phyloP scores from a whole-genome alignment of 768 basidiomycete species.

The Russula sp. region DNA sequence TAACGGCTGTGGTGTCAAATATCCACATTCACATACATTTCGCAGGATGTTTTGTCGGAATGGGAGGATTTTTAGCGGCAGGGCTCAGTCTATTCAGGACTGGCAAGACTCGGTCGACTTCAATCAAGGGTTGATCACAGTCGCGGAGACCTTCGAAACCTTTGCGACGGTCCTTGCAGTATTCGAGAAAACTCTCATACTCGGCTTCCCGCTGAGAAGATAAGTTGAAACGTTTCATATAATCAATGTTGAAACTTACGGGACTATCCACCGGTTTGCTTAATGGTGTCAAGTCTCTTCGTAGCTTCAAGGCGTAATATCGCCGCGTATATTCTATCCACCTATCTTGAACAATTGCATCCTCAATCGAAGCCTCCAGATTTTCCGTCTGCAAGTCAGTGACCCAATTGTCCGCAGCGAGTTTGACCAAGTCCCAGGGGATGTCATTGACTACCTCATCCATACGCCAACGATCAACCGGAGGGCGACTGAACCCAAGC shows the following conservation, averaged over 20 bases:
- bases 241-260: slow-evolving; percentile 41
- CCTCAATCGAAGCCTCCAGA: slow-evolving; percentile 42
- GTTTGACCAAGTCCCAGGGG: slow-evolving; percentile 59
- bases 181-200: slow-evolving; percentile 62
- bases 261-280: slow-evolving; percentile 64
- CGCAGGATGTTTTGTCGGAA: slow-evolving; percentile 42
- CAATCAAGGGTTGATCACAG: slow-evolving; percentile 66
- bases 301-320: slow-evolving; percentile 54
- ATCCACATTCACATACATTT: slow-evolving; percentile 52
- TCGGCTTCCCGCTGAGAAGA: slow-evolving; percentile 53
- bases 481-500: slow-evolving; percentile 34
- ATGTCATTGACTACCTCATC: slow-evolving; percentile 48
- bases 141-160: slow-evolving; percentile 60
- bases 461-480: slow-evolving; percentile 33
- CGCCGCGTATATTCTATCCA: slow-evolving; percentile 72
- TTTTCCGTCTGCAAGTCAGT: slow-evolving; percentile 45
- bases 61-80: slow-evolving; percentile 41
- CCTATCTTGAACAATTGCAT: slow-evolving; percentile 71
- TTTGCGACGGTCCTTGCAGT: slow-evolving; percentile 59
- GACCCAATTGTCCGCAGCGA: slow-evolving; percentile 53
- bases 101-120: slow-evolving; percentile 54
- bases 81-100: slow-evolving; percentile 62
- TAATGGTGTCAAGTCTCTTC: slow-evolving; percentile 68
- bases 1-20: too few species aligned
- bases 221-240: slow-evolving; percentile 14